A percentile compares a stretch with the other conserved stretches of the same genome.
phyloP scores from a whole-genome alignment of 176 grass and related monocot species.

The Aechmea fasciata region DNA sequence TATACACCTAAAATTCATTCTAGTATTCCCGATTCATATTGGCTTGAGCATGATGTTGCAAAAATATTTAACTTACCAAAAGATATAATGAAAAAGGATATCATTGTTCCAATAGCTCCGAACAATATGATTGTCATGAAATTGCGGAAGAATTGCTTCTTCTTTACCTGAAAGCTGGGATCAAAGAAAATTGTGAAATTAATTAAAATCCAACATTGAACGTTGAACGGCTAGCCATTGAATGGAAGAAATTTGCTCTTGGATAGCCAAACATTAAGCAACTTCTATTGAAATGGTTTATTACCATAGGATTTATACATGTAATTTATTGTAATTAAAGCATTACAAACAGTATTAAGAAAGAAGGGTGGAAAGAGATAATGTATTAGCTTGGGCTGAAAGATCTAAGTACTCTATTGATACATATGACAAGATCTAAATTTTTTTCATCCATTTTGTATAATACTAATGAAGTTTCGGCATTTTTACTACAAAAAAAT shows the following conservation, averaged over 20 bases:
- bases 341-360: not conserved
- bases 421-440: not conserved
- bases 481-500: too few relatives aligned
- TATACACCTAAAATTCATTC: conserved; percentile 2
- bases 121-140: conserved; percentile 96
- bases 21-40: not conserved
- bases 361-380: not conserved
- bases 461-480: not conserved
- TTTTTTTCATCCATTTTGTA: not conserved
- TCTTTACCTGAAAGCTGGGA: conserved; percentile 97
- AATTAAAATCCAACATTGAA: not conserved
- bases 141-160: conserved; percentile 97
- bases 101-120: conserved; percentile 84
- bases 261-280: not conserved
- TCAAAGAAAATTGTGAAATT: conserved; percentile 8
- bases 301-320: not conserved
- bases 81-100: conserved; percentile 91
- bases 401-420: not conserved
- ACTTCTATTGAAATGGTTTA: not conserved
- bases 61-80: conserved; percentile 37
- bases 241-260: not conserved
- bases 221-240: not conserved
- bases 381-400: not conserved
- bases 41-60: not conserved
- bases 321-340: not conserved